A percentile compares a stretch with the other conserved stretches of the same genome.
These are phyloP conservation scores for Fragilaria radians DNA, from an alignment of 108 stramenopile species.

Conservation along the genomic window DNA sequence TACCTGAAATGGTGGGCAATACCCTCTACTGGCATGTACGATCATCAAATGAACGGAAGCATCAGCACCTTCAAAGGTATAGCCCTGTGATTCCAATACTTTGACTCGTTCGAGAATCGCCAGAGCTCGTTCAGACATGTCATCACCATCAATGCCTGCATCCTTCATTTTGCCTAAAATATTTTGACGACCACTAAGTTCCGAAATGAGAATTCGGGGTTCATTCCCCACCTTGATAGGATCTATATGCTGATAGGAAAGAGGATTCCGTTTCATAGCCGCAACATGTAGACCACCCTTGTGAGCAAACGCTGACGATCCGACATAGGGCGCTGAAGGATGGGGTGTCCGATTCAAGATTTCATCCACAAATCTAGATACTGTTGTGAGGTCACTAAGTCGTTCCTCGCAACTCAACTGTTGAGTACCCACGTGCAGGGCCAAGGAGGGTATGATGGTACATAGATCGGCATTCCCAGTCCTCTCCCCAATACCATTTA, in stretches of 20 bases:
- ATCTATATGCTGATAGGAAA: slow-evolving; percentile 87
- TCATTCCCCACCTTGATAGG: slow-evolving; percentile 83
- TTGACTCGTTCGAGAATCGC: slow-evolving; percentile 87
- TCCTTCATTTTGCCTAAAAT: slow-evolving; percentile 84
- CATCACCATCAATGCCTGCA: slow-evolving; percentile 40
- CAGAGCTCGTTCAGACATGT: slow-evolving; percentile 53
- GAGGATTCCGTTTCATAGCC: slow-evolving; percentile 77
- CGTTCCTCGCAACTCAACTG: slow-evolving; percentile 50
- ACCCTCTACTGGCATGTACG: slow-evolving; percentile 78
- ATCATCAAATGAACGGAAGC: slow-evolving; percentile 91
- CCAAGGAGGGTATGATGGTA: slow-evolving; percentile 76
- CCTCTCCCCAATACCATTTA: slow-evolving; percentile 90
- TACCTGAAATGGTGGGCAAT: slow-evolving; percentile 85
- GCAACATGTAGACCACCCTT: slow-evolving; percentile 94
- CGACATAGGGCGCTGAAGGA: slow-evolving; percentile 71
- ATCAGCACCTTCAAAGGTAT: slow-evolving; percentile 94
- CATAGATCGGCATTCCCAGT: slow-evolving; percentile 93
- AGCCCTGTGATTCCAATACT: slow-evolving; percentile 80
- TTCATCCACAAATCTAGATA: slow-evolving; percentile 89
- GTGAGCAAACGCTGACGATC: slow-evolving; percentile 90
- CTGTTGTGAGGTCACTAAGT: slow-evolving; percentile 58
- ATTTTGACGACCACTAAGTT: slow-evolving; percentile 86
- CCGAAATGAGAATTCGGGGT: slow-evolving; percentile 75
- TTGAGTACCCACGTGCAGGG: slow-evolving; percentile 56
- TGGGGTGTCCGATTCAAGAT: slow-evolving; percentile 74